Conservation (phyloP, 1,284 basidiomycete species). For the Boletus semigastroideus region DNA sequence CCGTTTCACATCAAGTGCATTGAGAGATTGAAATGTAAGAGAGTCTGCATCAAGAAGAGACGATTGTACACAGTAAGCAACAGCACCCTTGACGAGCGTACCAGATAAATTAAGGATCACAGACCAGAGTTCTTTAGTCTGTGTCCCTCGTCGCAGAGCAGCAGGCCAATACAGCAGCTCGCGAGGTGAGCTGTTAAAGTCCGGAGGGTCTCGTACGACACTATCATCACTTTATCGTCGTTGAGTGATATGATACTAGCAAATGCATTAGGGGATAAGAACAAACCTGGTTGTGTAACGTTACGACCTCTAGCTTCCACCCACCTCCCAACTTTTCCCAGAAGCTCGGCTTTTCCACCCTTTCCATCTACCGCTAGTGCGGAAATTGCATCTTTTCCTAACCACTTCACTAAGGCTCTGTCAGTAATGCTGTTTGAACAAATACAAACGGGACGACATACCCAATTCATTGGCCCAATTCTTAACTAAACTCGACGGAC, state of each 20-base stretch:
- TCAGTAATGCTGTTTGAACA: slow-evolving; percentile 1
- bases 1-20: slow-evolving; percentile 85
- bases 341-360: slow-evolving; percentile 78
- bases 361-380: slow-evolving; percentile 90
- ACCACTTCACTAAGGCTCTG: slow-evolving; percentile 76
- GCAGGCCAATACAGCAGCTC: slow-evolving; percentile 81
- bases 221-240: slow-evolving; percentile 83
- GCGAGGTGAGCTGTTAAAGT: slow-evolving; percentile 75
- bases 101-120: slow-evolving; percentile 22
- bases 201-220: slow-evolving; percentile 97
- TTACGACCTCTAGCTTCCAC: slow-evolving; percentile 83
- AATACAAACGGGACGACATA: slow-evolving; percentile 33
- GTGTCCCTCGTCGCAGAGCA: slow-evolving; percentile 97
- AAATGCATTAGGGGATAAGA: not conserved
- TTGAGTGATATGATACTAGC: not conserved
- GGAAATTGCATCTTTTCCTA: slow-evolving; percentile 81
- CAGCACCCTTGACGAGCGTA: not conserved
- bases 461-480: slow-evolving; percentile 99
- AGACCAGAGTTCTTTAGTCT: slow-evolving; percentile 93
- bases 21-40: slow-evolving; percentile 86
- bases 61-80: slow-evolving; percentile 12
- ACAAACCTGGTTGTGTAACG: slow-evolving; percentile 83
- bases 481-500: slow-evolving; percentile 94
- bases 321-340: slow-evolving; percentile 83
- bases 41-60: slow-evolving; percentile 55